Conservation (phyloP, 106 monocot species). For the Dendrobium catenatum region DNA sequence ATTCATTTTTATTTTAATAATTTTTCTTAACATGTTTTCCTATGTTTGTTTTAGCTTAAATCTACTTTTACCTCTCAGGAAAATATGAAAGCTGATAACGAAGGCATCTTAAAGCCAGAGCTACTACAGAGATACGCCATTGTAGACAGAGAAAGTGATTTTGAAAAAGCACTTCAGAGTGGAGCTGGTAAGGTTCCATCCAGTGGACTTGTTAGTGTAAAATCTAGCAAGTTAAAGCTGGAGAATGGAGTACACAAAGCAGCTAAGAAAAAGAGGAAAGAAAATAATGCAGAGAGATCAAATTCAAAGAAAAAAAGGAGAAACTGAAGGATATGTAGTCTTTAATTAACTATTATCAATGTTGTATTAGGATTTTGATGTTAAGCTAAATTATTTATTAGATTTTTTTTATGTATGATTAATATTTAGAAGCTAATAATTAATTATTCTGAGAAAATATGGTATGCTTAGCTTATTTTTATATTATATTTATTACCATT, state of each 20-base stretch:
- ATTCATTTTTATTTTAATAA: neutral
- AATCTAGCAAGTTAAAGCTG: conserved; percentile 30
- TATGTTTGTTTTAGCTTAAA: neutral
- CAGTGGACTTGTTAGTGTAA: conserved; percentile 74
- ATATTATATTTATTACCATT: too few species aligned
- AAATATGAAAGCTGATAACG: conserved; percentile 42
- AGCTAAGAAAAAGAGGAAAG: conserved; percentile 42
- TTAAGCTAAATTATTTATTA: neutral
- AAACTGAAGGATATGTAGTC: conserved; percentile 1
- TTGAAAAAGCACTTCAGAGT: conserved; percentile 55
- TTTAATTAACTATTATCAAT: neutral
- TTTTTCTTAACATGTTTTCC: neutral
- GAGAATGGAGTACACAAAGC: conserved; percentile 19
- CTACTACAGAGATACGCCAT: conserved; percentile 55
- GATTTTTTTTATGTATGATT: neutral
- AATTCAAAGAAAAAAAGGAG: conserved; percentile 48
- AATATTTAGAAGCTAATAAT: neutral
- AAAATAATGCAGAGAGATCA: conserved; percentile 17
- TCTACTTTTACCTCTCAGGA: conserved; percentile 31
- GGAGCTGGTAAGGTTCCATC: conserved; percentile 35
- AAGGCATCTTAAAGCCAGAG: conserved; percentile 32
- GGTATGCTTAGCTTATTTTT: too few species aligned
- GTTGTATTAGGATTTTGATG: neutral
- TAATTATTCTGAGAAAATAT: neutral
- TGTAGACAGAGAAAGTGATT: conserved; percentile 31